Base-by-base conservation (phyloP, 2,329 filamentous ascomycete genomes). In the Lanzia echinophila region DNA sequence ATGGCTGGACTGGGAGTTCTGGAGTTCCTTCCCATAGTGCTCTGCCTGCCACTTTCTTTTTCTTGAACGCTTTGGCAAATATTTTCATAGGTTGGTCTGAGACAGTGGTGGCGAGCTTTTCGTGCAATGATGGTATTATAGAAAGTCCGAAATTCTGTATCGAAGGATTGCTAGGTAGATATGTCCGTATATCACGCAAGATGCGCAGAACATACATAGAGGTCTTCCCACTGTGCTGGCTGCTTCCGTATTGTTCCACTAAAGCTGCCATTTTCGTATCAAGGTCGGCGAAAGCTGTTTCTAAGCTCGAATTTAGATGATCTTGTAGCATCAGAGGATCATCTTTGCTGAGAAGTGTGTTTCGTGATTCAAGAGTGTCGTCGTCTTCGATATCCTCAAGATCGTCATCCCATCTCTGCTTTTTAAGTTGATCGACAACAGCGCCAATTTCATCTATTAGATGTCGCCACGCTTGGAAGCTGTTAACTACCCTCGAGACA, bases 21-120 rank as follows among this genome's bases (percentile, higher is more conserved):
- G 88, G 87, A 36, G 81, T 75, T 0, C 88, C 88, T 66, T 95
- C 90, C 91, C 91, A 96, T 0, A 96, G 73, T 0, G 80, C 76
- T 49, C 83, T 77, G 6, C 85, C 83, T 2, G 78, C 75, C 0
- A 88, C 76, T 28, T 65, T 71, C 52, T 72, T 77, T 45, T 73
- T 68, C 39, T 79, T 67, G 0, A 72, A 67, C 3, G 66, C 65
- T n/a, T 67, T 66, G 1, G 68, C 61, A 49, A 84, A 74, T 49
- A 75, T 65, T 50, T 78, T 69, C 33, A 87, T 63, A 0, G 81
- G 72, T 0, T 73, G 66, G 12, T 69, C 64, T 0, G 78, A 73
- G 1, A 87, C 76, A 28, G 78, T 71, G 2, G 66, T 65, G 0
- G 81, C 83, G 4, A 95, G 69, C 2, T 75, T 74, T 24, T 75